Conservation (phyloP, 106 monocot species). For the Iris macrosiphon region DNA sequence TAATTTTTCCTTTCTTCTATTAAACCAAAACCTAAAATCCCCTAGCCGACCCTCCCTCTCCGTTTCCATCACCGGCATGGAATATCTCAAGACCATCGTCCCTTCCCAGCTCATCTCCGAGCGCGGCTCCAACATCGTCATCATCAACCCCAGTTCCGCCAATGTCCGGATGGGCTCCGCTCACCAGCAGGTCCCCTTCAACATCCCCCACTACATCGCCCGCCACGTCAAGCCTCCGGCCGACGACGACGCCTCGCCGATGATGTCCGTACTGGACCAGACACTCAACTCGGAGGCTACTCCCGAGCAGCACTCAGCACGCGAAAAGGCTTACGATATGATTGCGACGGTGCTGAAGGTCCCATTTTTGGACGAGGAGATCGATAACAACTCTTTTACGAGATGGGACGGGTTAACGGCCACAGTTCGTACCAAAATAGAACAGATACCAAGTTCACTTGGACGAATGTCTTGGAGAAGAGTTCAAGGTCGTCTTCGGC, state of each 20-base stretch:
- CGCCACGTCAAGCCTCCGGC: constrained; percentile 46
- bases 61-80: too few relatives aligned
- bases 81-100: constrained; percentile 65
- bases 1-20: too few relatives aligned
- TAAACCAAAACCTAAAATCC: too few relatives aligned
- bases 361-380: constrained; percentile 71
- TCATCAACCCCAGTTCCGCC: constrained; percentile 92
- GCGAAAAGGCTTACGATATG: constrained; percentile 80
- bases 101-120: constrained; percentile 88
- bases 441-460: constrained; percentile 47
- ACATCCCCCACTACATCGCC: constrained; percentile 80
- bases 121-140: constrained; percentile 73
- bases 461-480: constrained; percentile 78
- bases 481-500: constrained; percentile 8
- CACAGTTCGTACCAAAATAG: constrained; percentile 48
- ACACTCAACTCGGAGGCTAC: constrained; percentile 56
- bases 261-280: too few relatives aligned
- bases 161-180: constrained; percentile 92
- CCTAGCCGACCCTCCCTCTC: too few relatives aligned
- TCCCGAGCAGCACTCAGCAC: constrained; percentile 49
- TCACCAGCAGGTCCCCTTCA: constrained; percentile 66
- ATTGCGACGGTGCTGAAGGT: constrained; percentile 77
- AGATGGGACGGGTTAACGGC: constrained; percentile 76
- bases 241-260: too few relatives aligned
- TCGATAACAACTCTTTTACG: constrained; percentile 39